Base-by-base conservation (phyloP, 305 asterid genomes). In the Fraxinus baroniana region DNA sequence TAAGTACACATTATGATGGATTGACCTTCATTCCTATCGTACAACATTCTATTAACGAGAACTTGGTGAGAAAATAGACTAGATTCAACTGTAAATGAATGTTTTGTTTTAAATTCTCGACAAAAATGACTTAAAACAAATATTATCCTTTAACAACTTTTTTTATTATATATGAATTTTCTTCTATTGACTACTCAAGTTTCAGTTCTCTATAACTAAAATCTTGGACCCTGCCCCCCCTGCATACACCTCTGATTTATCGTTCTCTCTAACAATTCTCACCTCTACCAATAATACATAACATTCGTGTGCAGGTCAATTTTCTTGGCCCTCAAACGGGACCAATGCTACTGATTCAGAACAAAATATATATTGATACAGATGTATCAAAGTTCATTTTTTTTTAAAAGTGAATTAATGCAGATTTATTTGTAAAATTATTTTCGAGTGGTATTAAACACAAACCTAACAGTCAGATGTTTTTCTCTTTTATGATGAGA, bases 401-500 rank as follows among this genome's bases (percentile, higher is more conserved):
- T 36, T 36, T 36, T 36, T 36, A 0, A 24, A 24, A 24, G 2
- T 24, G 15, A 60, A 64, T 64, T 0, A 64, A 8, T 5, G 73
- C 72, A 62, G 22, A 22, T 62, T 62, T 7, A 3, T 64, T 24
- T 7, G 33, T 22, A 22, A 64, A 20, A 7, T 1, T 62, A 62
- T 20, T 22, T 62, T 62, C 4, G 66, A 55, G 9, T 57, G 28
- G 30, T 18, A 57, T 57, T 57, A n/a, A 52, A 74, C 80, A 74
- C 70, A 17, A 30, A 26, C 39, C 73, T 62, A 60, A 30, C 60
- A 68, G 20, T 20, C 74, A 28, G 74, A 24, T 66, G 36, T 12
- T 28, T 9, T 66, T 2, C 74, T n/a, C 22, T 66, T 66, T 26
- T 9, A 9, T 66, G 87, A 82, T 68, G 37, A 78, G 55, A 81